phyloP scores from a whole-genome alignment of 2,329 filamentous ascomycete genomes.

The Colletotrichum tropicale region DNA sequence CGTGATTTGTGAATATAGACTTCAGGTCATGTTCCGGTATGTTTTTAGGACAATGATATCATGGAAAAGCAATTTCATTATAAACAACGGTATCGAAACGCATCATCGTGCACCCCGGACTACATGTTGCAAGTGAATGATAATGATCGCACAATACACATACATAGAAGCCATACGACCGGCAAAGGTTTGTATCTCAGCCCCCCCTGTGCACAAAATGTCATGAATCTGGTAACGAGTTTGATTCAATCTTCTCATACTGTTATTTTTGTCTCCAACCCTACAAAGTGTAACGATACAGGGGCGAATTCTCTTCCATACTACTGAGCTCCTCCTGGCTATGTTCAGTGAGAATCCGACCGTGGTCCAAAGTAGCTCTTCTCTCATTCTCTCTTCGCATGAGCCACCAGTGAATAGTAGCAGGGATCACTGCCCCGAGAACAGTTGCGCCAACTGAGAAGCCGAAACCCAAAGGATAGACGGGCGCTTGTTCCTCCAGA shows the following conservation, averaged over 20 bases:
- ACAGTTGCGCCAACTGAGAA: not conserved
- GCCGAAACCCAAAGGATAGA: not conserved
- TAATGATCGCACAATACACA: not conserved
- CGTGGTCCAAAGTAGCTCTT: not conserved
- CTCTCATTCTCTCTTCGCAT: not conserved
- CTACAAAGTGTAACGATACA: not conserved
- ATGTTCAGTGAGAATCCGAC: not conserved
- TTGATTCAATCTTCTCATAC: not conserved
- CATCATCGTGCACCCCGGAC: accelerated
- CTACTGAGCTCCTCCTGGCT: not conserved
- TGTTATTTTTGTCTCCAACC: not conserved
- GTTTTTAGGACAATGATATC: accelerated
- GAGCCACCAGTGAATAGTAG: not conserved
- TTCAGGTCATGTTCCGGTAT: accelerated
- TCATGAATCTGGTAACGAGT: accelerated
- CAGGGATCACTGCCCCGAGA: not conserved
- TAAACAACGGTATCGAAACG: not conserved
- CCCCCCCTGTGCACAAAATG: accelerated
- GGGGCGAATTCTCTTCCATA: not conserved
- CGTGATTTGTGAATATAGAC: accelerated
- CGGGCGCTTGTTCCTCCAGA: not conserved
- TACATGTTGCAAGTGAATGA: accelerated
- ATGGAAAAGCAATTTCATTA: not conserved
- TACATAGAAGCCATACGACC: accelerated
- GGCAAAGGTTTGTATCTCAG: not conserved